Evolutionary conservation across 106 monocot genomes (phyloP).

Genomic region (Apostasia ramifera): DNA sequence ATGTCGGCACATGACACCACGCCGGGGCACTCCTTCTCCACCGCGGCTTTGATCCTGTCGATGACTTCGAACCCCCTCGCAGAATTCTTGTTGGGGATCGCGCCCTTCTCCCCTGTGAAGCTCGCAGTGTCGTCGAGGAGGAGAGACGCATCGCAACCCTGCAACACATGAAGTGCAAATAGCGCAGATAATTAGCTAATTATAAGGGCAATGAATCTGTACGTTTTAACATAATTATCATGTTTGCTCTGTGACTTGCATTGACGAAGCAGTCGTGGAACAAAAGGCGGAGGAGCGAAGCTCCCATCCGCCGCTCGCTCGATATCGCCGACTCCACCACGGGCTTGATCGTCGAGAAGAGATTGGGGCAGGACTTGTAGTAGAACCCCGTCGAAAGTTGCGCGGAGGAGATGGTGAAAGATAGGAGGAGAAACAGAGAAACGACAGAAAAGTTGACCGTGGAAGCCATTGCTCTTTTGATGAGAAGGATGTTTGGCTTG

Average conservation of each 20-base stretch:
- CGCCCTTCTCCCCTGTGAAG: constrained; percentile 76
- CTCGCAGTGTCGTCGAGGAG: constrained; percentile 62
- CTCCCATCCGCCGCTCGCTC: constrained; percentile 46
- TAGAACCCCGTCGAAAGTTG: constrained; percentile 45
- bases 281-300: constrained; percentile 54
- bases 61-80: constrained; percentile 66
- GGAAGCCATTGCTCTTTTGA: constrained; percentile 10
- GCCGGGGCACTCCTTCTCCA: constrained; percentile 56
- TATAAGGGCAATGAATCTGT: neutral
- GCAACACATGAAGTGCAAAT: neutral
- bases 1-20: constrained; percentile 77
- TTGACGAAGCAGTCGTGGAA: constrained; percentile 61
- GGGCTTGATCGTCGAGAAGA: constrained; percentile 27
- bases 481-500: neutral
- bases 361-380: constrained; percentile 32
- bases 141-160: constrained; percentile 79
- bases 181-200: no score
- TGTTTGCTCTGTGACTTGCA: constrained; percentile 8
- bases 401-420: constrained; percentile 16
- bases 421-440: constrained; percentile 8
- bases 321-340: constrained; percentile 42
- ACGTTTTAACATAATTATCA: neutral
- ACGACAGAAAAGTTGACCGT: neutral
- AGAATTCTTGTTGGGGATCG: constrained; percentile 44
- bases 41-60: constrained; percentile 48